These are phyloP conservation scores for Iris pallida DNA, from an alignment of 116 monocot genomes.

Conservation along the genomic window DNA sequence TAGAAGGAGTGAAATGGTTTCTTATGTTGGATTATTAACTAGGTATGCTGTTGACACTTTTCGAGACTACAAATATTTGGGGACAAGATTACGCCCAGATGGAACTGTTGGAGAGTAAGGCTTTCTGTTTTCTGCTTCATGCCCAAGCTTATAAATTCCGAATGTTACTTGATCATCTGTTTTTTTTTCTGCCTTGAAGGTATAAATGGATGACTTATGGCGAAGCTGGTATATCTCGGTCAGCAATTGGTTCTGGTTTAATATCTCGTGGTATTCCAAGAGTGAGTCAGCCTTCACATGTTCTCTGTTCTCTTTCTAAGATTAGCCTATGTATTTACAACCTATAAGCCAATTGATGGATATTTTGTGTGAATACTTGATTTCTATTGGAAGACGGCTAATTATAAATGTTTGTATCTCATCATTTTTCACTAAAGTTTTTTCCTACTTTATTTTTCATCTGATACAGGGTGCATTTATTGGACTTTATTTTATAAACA, in stretches of 20 bases:
- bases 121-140: not conserved
- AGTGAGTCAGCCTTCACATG: slow-evolving; percentile 27
- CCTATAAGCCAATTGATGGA: not conserved
- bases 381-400: too few species aligned
- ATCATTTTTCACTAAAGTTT: not conserved
- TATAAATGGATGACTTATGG: slow-evolving; percentile 99
- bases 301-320: not conserved
- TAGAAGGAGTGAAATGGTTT: not conserved
- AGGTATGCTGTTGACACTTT: slow-evolving; percentile 77
- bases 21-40: slow-evolving; percentile 8
- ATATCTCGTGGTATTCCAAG: slow-evolving; percentile 61
- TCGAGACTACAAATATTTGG: slow-evolving; percentile 85
- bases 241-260: slow-evolving; percentile 91
- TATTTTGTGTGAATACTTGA: too few species aligned
- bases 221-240: slow-evolving; percentile 65
- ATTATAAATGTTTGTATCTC: not conserved
- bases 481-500: slow-evolving; percentile 93
- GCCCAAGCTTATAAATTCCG: slow-evolving; percentile 7
- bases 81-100: slow-evolving; percentile 76
- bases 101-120: slow-evolving; percentile 96
- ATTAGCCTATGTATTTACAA: not conserved
- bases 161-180: slow-evolving; percentile 2
- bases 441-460: slow-evolving; percentile 10
- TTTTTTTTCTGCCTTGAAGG: slow-evolving; percentile 30
- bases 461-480: slow-evolving; percentile 60